These are phyloP conservation scores for Endocalyx cinctus DNA, from an alignment of 2,329 filamentous ascomycete species.

Conservation along the genomic window DNA sequence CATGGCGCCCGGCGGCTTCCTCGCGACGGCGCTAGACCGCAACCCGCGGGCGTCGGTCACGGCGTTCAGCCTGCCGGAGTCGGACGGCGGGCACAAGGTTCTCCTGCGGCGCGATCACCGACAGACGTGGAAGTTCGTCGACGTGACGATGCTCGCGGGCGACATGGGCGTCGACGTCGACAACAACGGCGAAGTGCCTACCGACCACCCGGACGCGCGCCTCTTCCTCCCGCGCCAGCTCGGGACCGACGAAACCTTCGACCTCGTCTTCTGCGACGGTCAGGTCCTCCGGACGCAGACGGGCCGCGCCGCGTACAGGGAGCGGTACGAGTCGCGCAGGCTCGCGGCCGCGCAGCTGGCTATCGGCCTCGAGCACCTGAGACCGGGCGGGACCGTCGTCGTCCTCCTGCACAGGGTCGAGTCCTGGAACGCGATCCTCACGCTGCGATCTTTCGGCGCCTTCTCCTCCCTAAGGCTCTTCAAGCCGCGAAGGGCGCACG, in stretches of 20 bases:
- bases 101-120: slow-evolving; percentile 16
- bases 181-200: slow-evolving; percentile 30
- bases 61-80: slow-evolving; percentile 37
- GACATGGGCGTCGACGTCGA: slow-evolving; percentile 34
- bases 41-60: slow-evolving; percentile 29
- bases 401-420: slow-evolving; percentile 47
- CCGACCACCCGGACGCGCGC: slow-evolving; percentile 24
- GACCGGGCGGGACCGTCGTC: slow-evolving; percentile 44
- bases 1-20: slow-evolving; percentile 52
- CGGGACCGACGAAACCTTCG: slow-evolving; percentile 32
- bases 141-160: slow-evolving; percentile 47
- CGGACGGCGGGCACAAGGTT: slow-evolving; percentile 36
- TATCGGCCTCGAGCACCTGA: slow-evolving; percentile 32
- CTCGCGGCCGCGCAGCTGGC: slow-evolving; percentile 17
- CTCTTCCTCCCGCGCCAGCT: slow-evolving; percentile 21
- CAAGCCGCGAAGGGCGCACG: slow-evolving; percentile 39
- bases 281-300: slow-evolving; percentile 23
- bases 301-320: slow-evolving; percentile 14
- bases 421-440: slow-evolving; percentile 28
- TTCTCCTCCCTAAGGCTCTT: slow-evolving; percentile 38
- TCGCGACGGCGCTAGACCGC: slow-evolving; percentile 28
- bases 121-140: slow-evolving; percentile 27
- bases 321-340: slow-evolving; percentile 13
- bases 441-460: slow-evolving; percentile 34
- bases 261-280: slow-evolving; percentile 33